Conservation (phyloP, 2,329 filamentous ascomycete species). For the Verticillium klebahnii region DNA sequence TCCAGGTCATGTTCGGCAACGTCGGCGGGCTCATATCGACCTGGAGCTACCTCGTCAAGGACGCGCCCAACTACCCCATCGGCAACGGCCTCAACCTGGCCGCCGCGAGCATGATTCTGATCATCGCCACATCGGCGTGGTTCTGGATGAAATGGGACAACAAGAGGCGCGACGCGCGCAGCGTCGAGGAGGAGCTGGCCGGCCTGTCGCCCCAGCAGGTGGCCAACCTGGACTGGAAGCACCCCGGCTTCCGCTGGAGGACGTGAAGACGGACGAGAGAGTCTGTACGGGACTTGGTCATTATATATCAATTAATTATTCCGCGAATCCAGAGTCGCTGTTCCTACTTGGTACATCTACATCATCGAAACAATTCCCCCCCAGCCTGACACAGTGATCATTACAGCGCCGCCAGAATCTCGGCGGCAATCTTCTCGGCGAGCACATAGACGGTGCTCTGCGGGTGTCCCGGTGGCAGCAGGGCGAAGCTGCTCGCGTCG, state of each 20-base stretch:
- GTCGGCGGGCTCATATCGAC: conserved; percentile 64
- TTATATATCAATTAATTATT: background rate
- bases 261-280: conserved; percentile 6
- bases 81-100: conserved; percentile 68
- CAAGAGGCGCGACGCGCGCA: conserved; percentile 46
- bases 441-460: conserved; percentile 17
- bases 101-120: conserved; percentile 45
- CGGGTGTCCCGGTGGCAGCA: conserved; percentile 20
- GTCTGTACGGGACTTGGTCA: background rate
- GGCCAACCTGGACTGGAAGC: conserved; percentile 61
- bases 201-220: conserved; percentile 50
- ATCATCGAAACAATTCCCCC: background rate
- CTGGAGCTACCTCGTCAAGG: conserved; percentile 60
- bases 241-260: conserved; percentile 62
- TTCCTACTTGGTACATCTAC: background rate
- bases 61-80: conserved; percentile 63
- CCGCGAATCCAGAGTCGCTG: background rate
- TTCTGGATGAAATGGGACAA: conserved; percentile 61
- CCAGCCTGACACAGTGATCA: background rate
- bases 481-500: conserved; percentile 21
- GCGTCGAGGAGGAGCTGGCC: conserved; percentile 51
- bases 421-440: conserved; percentile 19
- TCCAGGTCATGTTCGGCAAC: conserved; percentile 62
- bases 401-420: conserved; percentile 19
- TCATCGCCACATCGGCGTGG: conserved; percentile 42